Conservation (phyloP, 2,329 filamentous ascomycete species). For the Fusarium vanettenii region DNA sequence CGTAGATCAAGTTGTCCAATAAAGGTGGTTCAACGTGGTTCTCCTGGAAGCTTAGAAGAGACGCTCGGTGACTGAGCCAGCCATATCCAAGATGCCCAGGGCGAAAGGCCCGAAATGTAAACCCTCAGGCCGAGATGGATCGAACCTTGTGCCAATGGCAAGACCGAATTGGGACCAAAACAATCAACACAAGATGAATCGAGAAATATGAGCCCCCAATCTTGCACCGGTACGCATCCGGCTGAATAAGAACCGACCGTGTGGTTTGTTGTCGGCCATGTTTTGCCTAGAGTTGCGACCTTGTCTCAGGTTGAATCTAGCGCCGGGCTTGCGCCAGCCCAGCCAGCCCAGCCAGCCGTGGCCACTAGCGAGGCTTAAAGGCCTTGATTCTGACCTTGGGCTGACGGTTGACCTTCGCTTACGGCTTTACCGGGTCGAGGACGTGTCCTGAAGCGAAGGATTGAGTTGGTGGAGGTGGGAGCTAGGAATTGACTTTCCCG, state of each 20-base stretch:
- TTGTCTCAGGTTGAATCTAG: slow-evolving; percentile 36
- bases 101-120: not conserved
- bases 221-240: not conserved
- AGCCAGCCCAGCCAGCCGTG: slow-evolving; percentile 23
- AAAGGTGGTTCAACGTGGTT: not conserved
- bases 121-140: not conserved
- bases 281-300: not conserved
- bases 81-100: not conserved
- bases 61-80: not conserved
- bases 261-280: not conserved
- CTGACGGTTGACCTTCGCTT: slow-evolving; percentile 5
- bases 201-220: not conserved
- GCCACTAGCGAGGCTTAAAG: slow-evolving; percentile 10
- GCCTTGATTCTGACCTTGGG: not conserved
- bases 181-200: not conserved
- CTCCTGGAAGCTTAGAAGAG: not conserved
- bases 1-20: not conserved
- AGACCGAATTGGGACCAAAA: not conserved
- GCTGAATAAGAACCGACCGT: not conserved
- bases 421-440: slow-evolving; percentile 1
- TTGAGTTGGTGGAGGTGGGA: not conserved
- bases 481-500: slow-evolving; percentile 23
- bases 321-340: slow-evolving; percentile 19
- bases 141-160: not conserved
- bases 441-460: not conserved